Base-by-base conservation (phyloP, 305 asterid species). In the Ajuga reptans region DNA sequence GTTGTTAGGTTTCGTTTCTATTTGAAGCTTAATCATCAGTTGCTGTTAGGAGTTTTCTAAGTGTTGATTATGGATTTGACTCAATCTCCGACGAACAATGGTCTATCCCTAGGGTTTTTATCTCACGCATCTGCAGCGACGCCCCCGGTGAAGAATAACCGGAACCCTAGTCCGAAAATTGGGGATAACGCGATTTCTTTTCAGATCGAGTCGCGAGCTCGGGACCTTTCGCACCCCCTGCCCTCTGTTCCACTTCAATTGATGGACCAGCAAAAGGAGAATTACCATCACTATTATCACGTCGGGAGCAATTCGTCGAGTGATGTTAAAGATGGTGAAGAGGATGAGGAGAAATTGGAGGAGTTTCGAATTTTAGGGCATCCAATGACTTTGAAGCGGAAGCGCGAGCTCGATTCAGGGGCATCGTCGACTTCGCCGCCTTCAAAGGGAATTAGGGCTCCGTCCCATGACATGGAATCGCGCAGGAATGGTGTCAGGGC, bases 331-430 rank as follows among this genome's bases (percentile, higher is more conserved):
- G 82, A 16, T 12, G 77, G 36, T 16, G 80, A 75, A 71, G 80
- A 68, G 4, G 86, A 76, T 64, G 91, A 79, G 36, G 95, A 79
- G 3, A 90, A 85, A 52, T 72, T 79, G 16, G 88, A 81, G 80
- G 92, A 91, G 78, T 91, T 93, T 82, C 88, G 93, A 55, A 83
- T 93, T 71, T 71, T 91, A 64, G 99, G 99, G 15, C 99, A 91
- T 79, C 77, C 96, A 0, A 84, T 93, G 96, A 84, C 95, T 66
- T 75, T 90, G 73, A 93, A 93, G 87, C 80, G 99, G 59, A 89
- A 81, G 52, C 88, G 96, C 5, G 96, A 86, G 12, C 72, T 75
- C 14, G 97, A 89, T 56, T 68, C 80, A 1, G 73, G 69, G 10
- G 64, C 84, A 17, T 61, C 84, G 53, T 73, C 90, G 8, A 12